Evolutionary conservation across 306 rosid genomes (phyloP), one percentile per base, ranked within the genome.

Genomic region (Bauhinia variegata): DNA sequence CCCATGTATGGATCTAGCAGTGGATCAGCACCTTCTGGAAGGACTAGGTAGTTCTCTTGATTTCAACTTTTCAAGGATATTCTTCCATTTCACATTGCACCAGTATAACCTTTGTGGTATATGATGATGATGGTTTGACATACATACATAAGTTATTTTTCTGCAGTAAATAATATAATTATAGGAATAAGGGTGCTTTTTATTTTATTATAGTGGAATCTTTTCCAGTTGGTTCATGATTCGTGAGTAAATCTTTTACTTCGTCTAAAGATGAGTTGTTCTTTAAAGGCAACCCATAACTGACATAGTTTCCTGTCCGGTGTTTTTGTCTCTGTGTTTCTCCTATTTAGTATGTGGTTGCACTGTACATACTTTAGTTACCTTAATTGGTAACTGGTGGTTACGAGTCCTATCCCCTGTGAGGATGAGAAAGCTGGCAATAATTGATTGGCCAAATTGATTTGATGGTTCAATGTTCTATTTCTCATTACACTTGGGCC

Each of bases 1-100:
- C 76, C 72, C 53, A 65, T 76, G 73, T 85, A 73, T 85, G 87
- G 83, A 82, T 82, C 89, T 79, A 75, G 89, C 7, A 60, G 72
- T 69, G 85, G 74, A 54, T 67, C 84, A 10, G 28, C 79, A 18
- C 73, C 86, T 65, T 75, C 83, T 30, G 67, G 77, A 34, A 82
- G 83, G 68, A 61, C 38, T 46, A 75, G 69, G 68, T 44, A 69
- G 53, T 13, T 38, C 5, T 32, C 8, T 15, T 0, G 33, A 32
- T 41, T 54, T 42, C n/a, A 12, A 1, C 4, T 14, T 12, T 58
- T 18, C 17, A 8, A 59, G 59, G 7, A 16, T n/a, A n/a, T n/a
- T 58, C 46, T 39, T 67, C 46, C 43, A 31, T 67, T 67, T 36
- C 54, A 18, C 19, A 36, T 11, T 37, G 17, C 67, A 28, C 8